Evolutionary conservation across 2,329 filamentous ascomycete genomes (phyloP).

Genomic region (Penicillium sp.): DNA sequence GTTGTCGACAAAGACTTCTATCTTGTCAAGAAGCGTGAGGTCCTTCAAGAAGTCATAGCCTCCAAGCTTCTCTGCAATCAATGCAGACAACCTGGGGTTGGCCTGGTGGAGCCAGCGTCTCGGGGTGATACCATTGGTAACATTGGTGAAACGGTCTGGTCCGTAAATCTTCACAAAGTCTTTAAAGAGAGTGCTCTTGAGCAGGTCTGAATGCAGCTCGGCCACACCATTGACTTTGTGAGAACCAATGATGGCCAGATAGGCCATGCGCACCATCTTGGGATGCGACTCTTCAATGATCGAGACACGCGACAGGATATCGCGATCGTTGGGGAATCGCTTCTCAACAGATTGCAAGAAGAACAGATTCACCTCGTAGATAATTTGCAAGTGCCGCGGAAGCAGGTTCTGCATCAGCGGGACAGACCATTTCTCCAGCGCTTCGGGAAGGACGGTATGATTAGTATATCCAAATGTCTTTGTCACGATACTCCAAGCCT

Average conservation of each 20-base stretch:
- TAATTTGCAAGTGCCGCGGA: constrained; percentile 89
- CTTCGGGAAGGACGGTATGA: constrained; percentile 93
- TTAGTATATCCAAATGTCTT: constrained; percentile 92
- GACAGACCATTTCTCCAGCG: constrained; percentile 96
- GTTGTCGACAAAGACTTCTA: constrained; percentile 77
- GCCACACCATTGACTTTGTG: constrained; percentile 99
- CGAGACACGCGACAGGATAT: constrained; percentile 77
- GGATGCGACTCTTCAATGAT: constrained; percentile 95
- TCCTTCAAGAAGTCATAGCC: constrained; percentile 81
- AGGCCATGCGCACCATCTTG: constrained; percentile 98
- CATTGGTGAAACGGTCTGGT: constrained; percentile 94
- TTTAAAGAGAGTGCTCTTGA: constrained; percentile 99
- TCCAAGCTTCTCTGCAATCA: constrained; percentile 84
- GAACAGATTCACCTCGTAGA: constrained; percentile 93
- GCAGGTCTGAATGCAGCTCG: constrained; percentile 91
- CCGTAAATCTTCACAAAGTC: constrained; percentile 95
- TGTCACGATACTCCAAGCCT: constrained; percentile 74
- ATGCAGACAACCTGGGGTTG: constrained; percentile 80
- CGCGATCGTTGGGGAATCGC: constrained; percentile 77
- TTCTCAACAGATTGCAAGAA: constrained; percentile 90
- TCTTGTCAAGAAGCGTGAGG: constrained; percentile 71
- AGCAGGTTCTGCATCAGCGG: constrained; percentile 84
- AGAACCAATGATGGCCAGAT: constrained; percentile 85
- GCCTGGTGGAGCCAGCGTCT: constrained; percentile 95
- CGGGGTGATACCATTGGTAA: constrained; percentile 95